phyloP scores from a whole-genome alignment of 179 eudicot genomes.

The Silene coronaria region DNA sequence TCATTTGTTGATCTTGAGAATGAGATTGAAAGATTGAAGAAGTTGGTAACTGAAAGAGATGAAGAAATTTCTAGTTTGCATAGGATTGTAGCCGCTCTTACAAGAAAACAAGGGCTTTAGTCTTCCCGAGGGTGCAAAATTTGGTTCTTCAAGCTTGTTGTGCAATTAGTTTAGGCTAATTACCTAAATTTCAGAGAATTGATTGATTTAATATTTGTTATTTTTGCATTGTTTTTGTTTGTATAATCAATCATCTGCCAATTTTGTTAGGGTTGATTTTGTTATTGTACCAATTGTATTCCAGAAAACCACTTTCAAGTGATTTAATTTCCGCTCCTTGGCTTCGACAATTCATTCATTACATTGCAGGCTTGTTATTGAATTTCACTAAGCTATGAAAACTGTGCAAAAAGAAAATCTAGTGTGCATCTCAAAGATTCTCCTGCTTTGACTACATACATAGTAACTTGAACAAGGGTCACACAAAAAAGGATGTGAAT shows the following conservation, averaged over 20 bases:
- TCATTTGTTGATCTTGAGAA: constrained; percentile 39
- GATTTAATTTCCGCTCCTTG: too few species aligned
- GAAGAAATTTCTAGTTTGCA: constrained; percentile 59
- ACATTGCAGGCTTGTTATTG: not conserved
- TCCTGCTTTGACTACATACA: too few species aligned
- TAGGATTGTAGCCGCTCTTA: constrained; percentile 58
- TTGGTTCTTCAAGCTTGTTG: not conserved
- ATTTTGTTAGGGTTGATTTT: too few species aligned
- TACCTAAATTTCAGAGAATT: too few species aligned
- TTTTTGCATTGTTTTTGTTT: too few species aligned
- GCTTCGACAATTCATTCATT: too few species aligned
- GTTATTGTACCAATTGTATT: not conserved
- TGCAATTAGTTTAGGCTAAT: not conserved
- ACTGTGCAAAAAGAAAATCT: not conserved
- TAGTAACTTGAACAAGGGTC: too few species aligned
- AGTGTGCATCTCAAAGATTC: too few species aligned
- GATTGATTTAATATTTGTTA: too few species aligned
- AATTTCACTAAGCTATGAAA: not conserved
- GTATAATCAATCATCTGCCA: too few species aligned
- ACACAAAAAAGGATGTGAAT: not conserved
- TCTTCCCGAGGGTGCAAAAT: not conserved
- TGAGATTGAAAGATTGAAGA: constrained; percentile 69
- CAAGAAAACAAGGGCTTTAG: constrained; percentile 80
- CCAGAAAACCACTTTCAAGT: not conserved
- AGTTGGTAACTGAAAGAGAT: constrained; percentile 50